phyloP scores from a whole-genome alignment of 2,329 filamentous ascomycete species.

The Scytalidium sp. region DNA sequence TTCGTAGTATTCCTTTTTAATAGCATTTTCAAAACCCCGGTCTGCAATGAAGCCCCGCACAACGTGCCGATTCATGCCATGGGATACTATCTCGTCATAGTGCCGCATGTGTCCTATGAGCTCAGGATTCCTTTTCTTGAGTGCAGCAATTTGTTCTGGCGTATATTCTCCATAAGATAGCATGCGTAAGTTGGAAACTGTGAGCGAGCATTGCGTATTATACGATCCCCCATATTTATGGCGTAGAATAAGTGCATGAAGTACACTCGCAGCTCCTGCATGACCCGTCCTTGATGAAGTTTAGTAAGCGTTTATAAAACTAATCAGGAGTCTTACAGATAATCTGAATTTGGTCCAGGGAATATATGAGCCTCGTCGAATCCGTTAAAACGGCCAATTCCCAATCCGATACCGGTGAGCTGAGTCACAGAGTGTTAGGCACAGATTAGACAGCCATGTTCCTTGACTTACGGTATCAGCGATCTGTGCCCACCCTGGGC shows the following conservation, averaged over 20 bases:
- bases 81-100: background rate
- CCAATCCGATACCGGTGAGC: background rate
- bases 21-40: background rate
- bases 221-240: background rate
- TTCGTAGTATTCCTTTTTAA: background rate
- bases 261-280: background rate
- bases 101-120: background rate
- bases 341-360: background rate
- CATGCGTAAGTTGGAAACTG: background rate
- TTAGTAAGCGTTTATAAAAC: background rate
- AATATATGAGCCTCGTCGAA: background rate
- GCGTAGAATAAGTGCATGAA: background rate
- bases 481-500: conserved; percentile 49
- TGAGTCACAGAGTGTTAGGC: background rate
- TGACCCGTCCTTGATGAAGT: background rate
- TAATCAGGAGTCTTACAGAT: background rate
- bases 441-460: background rate
- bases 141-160: background rate
- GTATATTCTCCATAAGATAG: background rate
- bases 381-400: background rate
- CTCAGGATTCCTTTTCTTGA: background rate
- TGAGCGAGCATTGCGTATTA: background rate
- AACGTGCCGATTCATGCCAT: background rate
- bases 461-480: conserved; percentile 30
- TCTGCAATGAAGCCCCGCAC: background rate